Base-by-base conservation (phyloP, 768 basidiomycete species). In the Amanita phalloides region DNA sequence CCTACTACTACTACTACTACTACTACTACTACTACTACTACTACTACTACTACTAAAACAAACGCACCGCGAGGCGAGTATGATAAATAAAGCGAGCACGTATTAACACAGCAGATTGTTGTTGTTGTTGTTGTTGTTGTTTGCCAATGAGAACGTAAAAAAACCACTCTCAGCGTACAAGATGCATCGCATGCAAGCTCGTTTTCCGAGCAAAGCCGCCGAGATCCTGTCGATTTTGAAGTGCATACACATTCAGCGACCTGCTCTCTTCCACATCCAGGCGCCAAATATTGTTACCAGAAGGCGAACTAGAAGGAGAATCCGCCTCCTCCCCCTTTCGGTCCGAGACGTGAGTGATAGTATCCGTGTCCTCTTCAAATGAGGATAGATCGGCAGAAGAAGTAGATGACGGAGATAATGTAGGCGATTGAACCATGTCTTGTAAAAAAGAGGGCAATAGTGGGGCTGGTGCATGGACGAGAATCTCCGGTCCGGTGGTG, bases 361-460 rank as follows among this genome's bases (percentile, higher is more conserved):
- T 57, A 6, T 70, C 61, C 3, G 59, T 44, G 43, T 70, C 71
- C 47, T 84, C 84, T 54, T 85, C 84, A 14, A 79, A 67, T 2
- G 80, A 82, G 3, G 81, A 81, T 39, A 84, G 62, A 51, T 85
- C 84, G 3, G 81, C 76, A 1, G 82, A 83, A 5, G 79, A 82
- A 7, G 82, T 74, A 13, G 79, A 81, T 4, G 81, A 73, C 17
- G 83, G 77, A 4, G 84, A 83, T 45, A 77, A 64, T 8, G 79
- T 74, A n/a, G 82, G 82, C 0, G 81, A 78, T 59, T 81, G 78
- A 17, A 87, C 77, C 21, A 86, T 81, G 56, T 87, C 83, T 60
- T 86, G 82, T 56, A 89, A 64, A 68, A 87, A 89, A 6, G 86
- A 79, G 3, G 86, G 86, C n/a, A 89, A 71, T 37, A 88, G 72